Evolutionary conservation across 1,284 basidiomycete genomes (phyloP).

Genomic region (Leccinum olivaceoglutinosum): DNA sequence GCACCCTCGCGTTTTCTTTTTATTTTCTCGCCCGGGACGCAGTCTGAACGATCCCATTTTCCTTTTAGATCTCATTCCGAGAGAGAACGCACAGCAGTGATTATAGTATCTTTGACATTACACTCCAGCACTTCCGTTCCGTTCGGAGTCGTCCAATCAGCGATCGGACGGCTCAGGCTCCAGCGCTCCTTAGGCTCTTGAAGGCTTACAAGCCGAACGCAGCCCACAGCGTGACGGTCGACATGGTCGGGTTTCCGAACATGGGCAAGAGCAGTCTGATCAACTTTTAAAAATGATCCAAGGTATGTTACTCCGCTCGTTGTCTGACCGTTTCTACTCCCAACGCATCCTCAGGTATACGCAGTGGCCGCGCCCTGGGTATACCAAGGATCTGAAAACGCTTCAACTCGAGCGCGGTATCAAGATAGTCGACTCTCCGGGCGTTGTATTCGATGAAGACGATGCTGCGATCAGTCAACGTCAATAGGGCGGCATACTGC

Average conservation of each 20-base stretch:
- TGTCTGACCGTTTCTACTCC: conserved; percentile 27
- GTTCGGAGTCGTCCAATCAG: too few relatives aligned
- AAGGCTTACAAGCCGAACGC: conserved; percentile 85
- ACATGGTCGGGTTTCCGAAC: conserved; percentile 64
- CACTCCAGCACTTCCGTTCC: conserved; percentile 43
- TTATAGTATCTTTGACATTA: conserved; percentile 70
- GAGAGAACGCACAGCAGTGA: conserved; percentile 72
- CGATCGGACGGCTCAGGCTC: too few relatives aligned
- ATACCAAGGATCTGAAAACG: conserved; percentile 93
- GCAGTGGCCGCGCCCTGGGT: conserved; percentile 95
- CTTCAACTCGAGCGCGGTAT: conserved; percentile 91
- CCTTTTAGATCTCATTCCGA: conserved; percentile 78
- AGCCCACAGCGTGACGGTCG: conserved; percentile 76
- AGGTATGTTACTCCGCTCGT: conserved; percentile 42
- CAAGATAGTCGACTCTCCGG: conserved; percentile 91
- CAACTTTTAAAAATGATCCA: conserved; percentile 64
- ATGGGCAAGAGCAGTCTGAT: conserved; percentile 96
- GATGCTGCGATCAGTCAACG: conserved; percentile 44
- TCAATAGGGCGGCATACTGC: conserved; percentile 64
- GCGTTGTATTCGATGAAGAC: conserved; percentile 87
- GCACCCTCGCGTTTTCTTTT: not conserved
- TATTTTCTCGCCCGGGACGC: not conserved
- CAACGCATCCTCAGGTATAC: conserved; percentile 58
- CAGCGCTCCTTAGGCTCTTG: conserved; percentile 31
- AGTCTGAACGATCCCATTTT: too few relatives aligned